phyloP scores from a whole-genome alignment of 257 asterid genomes.

The Solanum chmielewskii region DNA sequence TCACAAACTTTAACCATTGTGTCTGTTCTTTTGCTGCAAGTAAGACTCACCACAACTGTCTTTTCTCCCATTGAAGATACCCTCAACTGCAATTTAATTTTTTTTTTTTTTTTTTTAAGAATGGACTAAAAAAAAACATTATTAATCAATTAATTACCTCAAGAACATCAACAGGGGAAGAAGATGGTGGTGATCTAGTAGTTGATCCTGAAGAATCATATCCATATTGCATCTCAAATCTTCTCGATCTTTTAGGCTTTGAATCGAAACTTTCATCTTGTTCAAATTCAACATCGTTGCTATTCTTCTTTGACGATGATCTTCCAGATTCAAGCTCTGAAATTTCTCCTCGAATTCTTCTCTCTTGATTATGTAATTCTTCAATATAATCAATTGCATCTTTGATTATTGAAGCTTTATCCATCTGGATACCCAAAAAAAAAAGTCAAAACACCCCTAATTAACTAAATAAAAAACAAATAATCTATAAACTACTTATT shows the following conservation, averaged over 20 bases:
- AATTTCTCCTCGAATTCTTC: constrained; percentile 43
- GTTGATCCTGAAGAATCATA: constrained; percentile 11
- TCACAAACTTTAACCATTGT: constrained; percentile 74
- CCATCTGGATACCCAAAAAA: constrained; percentile 36
- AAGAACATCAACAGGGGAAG: constrained; percentile 50
- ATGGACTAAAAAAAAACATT: not conserved
- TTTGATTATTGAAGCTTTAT: constrained; percentile 78
- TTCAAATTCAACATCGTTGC: constrained; percentile 16
- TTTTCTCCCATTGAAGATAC: constrained; percentile 58
- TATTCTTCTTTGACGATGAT: not conserved
- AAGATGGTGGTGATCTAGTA: constrained; percentile 1
- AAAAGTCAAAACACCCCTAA: not conserved
- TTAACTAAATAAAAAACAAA: not conserved
- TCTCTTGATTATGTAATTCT: constrained; percentile 50
- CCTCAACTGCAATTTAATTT: constrained; percentile 36
- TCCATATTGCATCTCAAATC: constrained; percentile 17
- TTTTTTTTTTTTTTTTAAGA: too few relatives aligned
- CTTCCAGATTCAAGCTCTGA: constrained; percentile 38
- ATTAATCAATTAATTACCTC: constrained; percentile 33
- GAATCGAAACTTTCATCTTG: constrained; percentile 19
- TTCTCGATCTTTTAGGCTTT: constrained; percentile 40
- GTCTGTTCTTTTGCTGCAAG: constrained; percentile 62
- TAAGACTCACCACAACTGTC: constrained; percentile 61
- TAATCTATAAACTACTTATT: not conserved
- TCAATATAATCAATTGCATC: constrained; percentile 78